Base-by-base conservation (phyloP, 2,329 filamentous ascomycete genomes). In the Arthrobotrys pseudoclavata region DNA sequence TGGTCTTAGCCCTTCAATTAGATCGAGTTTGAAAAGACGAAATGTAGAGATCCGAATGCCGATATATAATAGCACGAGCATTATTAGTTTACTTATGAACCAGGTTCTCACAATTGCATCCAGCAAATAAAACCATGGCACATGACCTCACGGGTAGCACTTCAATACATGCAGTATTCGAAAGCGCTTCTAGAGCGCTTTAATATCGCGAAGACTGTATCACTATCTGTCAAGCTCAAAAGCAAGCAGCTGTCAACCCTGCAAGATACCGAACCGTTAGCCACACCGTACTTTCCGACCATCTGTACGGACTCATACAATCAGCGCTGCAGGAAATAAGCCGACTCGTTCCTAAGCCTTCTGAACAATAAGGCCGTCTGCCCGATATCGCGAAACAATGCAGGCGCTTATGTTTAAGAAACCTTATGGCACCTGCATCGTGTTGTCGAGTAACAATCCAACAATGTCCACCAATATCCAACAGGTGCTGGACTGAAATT, bases 311-410 rank as follows among this genome's bases (percentile, higher is more conserved):
- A 45, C 37, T 42, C 26, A 13, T 40, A 29, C 31, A 55, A 55
- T 45, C 13, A 20, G 62, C 22, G 48, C 62, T 40, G 45, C 22
- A 55, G 62, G 45, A 66, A 52, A 66, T 13, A 37, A 52, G 7
- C 42, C 45, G 61, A 52, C 29, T 66, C 29, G 29, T 20, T 26
- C 45, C n/a, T n/a, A 7, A n/a, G 15, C 18, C 18, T 52, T 29
- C 15, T n/a, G 31, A 48, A 52, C 47, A 40, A 37, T 53, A 53
- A 60, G 34, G 55, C 55, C 34, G 34, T 20, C 34, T 42, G 45
- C 62, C 20, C 22, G 40, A 50, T 53, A 67, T 67, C 47, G 62
- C 62, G 62, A 67, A 67, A 67, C 62, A 67, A 53, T 53, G 47
- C 31, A 52, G 37, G 62, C 62, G 62, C 62, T 67, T 53, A 67